Base-by-base conservation (phyloP, 345 rosid species). In the Euphorbia tirucalli region DNA sequence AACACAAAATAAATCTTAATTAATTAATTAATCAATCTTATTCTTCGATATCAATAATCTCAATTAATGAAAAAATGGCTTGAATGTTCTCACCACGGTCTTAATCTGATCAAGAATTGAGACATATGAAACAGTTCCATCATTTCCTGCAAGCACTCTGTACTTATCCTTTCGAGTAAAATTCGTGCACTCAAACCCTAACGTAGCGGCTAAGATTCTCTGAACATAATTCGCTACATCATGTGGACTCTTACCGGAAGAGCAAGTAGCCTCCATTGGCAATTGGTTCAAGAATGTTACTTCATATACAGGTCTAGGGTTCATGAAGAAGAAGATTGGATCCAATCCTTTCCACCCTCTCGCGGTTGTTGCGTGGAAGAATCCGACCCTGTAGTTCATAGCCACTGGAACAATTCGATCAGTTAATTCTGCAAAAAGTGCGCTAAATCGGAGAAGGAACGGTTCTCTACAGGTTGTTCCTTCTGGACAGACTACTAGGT, bases 391-490 rank as follows among this genome's bases (percentile, higher is more conserved):
- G 21, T 94, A 91, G 63, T 91, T 87, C 98, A 90, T 94, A 1
- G 97, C 98, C 6, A 94, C 98, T 0, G 97, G 97, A 3, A 94
- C 97, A 2, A 94, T 91, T 27, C 81, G 80, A 61, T 93, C 98
- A 0, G 97, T 93, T 61, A 90, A 66, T 65, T 93, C 98, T 0
- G 97, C 98, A 37, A 94, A 94, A 15, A 92, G 90, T 8, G 89
- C 97, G 46, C 97, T 91, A 63, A 94, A 94, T 59, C 98, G 77
- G 52, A 94, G 68, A 13, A 91, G 72, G 69, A 92, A 91, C 5
- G 98, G 98, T 39, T 94, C 98, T 6, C 98, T 83, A 50, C 98
- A 94, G 5, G 98, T 94, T 5, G 98, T 94, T 28, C 98, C 98
- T 74, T 94, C 97, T 0, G 97, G 98, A 52, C 97, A 94, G 0